A percentile compares a stretch with the other conserved stretches of the same genome.
phyloP scores from a whole-genome alignment of 768 basidiomycete species.

The Artomyces pyxidatus region DNA sequence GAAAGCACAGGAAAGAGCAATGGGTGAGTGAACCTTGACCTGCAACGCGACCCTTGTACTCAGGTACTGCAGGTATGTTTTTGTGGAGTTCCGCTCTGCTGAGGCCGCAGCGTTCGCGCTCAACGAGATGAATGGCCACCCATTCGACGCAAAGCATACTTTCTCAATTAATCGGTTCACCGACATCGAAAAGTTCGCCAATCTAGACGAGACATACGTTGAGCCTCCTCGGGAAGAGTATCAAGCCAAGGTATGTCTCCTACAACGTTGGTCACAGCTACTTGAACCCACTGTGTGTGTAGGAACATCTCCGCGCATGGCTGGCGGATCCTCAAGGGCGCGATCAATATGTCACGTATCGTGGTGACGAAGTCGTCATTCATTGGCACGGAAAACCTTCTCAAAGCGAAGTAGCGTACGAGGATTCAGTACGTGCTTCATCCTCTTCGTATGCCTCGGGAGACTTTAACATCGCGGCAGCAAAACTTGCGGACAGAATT shows the following conservation, averaged over 20 bases:
- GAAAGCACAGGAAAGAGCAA: conserved; percentile 77
- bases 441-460: conserved; percentile 7
- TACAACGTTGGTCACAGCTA: not conserved
- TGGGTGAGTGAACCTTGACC: conserved; percentile 49
- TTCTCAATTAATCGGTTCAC: conserved; percentile 83
- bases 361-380: conserved; percentile 85
- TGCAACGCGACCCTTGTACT: not conserved
- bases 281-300: not conserved
- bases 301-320: conserved; percentile 97
- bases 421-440: conserved; percentile 52
- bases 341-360: conserved; percentile 93
- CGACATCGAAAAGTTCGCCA: conserved; percentile 78
- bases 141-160: conserved; percentile 82
- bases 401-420: conserved; percentile 69
- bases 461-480: conserved; percentile 38
- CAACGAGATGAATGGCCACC: conserved; percentile 60
- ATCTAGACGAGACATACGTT: conserved; percentile 68
- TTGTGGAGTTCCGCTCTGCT: conserved; percentile 66
- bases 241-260: conserved; percentile 52
- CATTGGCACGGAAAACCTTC: conserved; percentile 91
- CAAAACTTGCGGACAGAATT: conserved; percentile 74
- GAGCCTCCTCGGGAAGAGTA: conserved; percentile 74
- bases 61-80: conserved; percentile 52
- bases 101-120: conserved; percentile 68
- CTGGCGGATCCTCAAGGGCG: conserved; percentile 86